Conservation (phyloP, 768 basidiomycete genomes). For the Chalciporus piperatus region DNA sequence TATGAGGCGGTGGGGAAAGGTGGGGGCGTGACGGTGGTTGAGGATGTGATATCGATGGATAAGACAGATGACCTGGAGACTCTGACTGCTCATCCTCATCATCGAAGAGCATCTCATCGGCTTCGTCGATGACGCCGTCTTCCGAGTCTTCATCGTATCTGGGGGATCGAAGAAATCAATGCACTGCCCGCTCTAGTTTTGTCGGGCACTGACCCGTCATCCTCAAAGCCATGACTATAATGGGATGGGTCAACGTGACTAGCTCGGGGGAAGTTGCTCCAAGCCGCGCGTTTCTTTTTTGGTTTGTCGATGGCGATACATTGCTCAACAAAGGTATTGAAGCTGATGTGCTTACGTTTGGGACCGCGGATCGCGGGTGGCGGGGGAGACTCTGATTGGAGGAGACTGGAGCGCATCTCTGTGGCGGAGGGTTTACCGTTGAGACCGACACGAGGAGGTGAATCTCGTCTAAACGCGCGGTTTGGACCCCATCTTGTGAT, state of each 20-base stretch:
- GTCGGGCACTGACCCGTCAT: constrained; percentile 56
- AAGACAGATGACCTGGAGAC: constrained; percentile 6
- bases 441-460: constrained; percentile 60
- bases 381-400: constrained; percentile 19
- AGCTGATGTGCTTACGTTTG: constrained; percentile 89
- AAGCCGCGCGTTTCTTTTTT: constrained; percentile 27
- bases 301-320: constrained; percentile 89
- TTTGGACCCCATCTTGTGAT: constrained; percentile 55
- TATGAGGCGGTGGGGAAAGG: constrained; percentile 22
- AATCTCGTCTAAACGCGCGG: constrained; percentile 53
- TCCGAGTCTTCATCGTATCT: constrained; percentile 75
- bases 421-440: constrained; percentile 5
- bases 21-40: constrained; percentile 8
- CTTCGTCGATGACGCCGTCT: constrained; percentile 49
- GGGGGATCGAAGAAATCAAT: not conserved
- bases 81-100: constrained; percentile 23
- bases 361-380: constrained; percentile 18
- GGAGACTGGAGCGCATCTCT: constrained; percentile 9
- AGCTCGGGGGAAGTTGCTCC: constrained; percentile 26
- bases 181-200: not conserved
- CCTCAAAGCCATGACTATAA: constrained; percentile 37
- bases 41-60: constrained; percentile 18
- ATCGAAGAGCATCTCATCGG: constrained; percentile 35
- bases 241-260: constrained; percentile 14
- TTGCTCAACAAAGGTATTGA: constrained; percentile 98